These are phyloP conservation scores for Stemphylium lycopersici DNA, from an alignment of 2,329 filamentous ascomycete genomes.

Conservation along the genomic window DNA sequence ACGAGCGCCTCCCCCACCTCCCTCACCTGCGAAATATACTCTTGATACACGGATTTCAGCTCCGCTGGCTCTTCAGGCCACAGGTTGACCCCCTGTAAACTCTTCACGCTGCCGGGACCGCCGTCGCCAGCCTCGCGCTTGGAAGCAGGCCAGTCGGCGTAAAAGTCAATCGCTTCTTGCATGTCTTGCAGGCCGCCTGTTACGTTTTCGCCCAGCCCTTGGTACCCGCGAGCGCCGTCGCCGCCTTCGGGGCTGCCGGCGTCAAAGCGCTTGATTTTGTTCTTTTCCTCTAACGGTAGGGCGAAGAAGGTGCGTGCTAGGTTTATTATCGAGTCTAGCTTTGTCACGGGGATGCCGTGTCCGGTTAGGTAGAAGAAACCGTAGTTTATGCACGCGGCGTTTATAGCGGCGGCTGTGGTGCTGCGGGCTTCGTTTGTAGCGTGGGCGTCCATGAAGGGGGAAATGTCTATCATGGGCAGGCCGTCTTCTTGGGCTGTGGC, in stretches of 20 bases:
- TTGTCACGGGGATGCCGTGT: slow-evolving; percentile 46
- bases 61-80: slow-evolving; percentile 48
- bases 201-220: slow-evolving; percentile 48
- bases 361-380: slow-evolving; percentile 54
- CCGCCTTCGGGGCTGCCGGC: slow-evolving; percentile 40
- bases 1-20: slow-evolving; percentile 44
- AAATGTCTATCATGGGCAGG: slow-evolving; percentile 52
- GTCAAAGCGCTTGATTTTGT: slow-evolving; percentile 44
- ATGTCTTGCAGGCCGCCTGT: slow-evolving; percentile 43
- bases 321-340: slow-evolving; percentile 35
- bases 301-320: slow-evolving; percentile 47
- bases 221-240: slow-evolving; percentile 49
- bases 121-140: slow-evolving; percentile 20
- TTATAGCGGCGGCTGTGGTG: slow-evolving; percentile 40
- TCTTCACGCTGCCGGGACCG: slow-evolving; percentile 29
- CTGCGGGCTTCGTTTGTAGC: slow-evolving; percentile 23
- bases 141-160: slow-evolving; percentile 41
- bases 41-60: slow-evolving; percentile 40
- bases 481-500: slow-evolving; percentile 22
- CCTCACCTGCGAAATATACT: slow-evolving; percentile 38
- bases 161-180: slow-evolving; percentile 51
- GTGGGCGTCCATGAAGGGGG: slow-evolving; percentile 41
- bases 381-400: slow-evolving; percentile 46
- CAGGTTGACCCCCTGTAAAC: slow-evolving; percentile 51
- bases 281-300: slow-evolving; percentile 35